Conservation (phyloP, 768 basidiomycete species). For the Nidularia pulvinata region DNA sequence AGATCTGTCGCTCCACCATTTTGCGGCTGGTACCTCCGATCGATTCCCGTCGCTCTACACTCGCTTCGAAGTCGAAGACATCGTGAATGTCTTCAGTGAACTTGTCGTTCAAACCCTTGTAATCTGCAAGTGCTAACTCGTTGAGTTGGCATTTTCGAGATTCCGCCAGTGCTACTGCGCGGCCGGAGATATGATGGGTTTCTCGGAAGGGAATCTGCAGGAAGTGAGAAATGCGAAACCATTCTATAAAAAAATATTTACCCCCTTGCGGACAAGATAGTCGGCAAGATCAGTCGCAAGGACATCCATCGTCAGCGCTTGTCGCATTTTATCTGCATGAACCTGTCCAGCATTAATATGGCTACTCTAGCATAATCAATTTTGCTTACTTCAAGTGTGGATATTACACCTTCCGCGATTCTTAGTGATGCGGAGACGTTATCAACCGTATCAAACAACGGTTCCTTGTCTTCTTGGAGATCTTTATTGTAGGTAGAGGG, state of each 20-base stretch:
- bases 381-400: conserved; percentile 72
- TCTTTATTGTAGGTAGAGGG: conserved; percentile 99
- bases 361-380: not conserved
- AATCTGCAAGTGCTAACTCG: conserved; percentile 80
- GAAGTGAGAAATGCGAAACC: not conserved
- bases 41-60: conserved; percentile 89
- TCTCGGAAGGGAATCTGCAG: conserved; percentile 94
- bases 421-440: conserved; percentile 86
- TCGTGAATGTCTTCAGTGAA: conserved; percentile 82
- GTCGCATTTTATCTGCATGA: conserved; percentile 86
- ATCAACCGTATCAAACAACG: conserved; percentile 92
- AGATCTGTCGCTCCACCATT: conserved; percentile 87
- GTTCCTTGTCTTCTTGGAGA: conserved; percentile 98
- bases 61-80: conserved; percentile 95
- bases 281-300: conserved; percentile 99
- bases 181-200: conserved; percentile 97
- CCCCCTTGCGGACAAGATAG: conserved; percentile 98
- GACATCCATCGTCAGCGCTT: conserved; percentile 94
- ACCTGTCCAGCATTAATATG: conserved; percentile 48
- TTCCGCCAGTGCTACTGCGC: conserved; percentile 95
- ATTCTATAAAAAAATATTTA: conserved; percentile 36
- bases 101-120: conserved; percentile 67
- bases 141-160: conserved; percentile 78
- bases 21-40: conserved; percentile 89
- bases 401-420: conserved; percentile 94